Base-by-base conservation (phyloP, 495 filamentous ascomycete species). In the Penicillium bialowiezense region DNA sequence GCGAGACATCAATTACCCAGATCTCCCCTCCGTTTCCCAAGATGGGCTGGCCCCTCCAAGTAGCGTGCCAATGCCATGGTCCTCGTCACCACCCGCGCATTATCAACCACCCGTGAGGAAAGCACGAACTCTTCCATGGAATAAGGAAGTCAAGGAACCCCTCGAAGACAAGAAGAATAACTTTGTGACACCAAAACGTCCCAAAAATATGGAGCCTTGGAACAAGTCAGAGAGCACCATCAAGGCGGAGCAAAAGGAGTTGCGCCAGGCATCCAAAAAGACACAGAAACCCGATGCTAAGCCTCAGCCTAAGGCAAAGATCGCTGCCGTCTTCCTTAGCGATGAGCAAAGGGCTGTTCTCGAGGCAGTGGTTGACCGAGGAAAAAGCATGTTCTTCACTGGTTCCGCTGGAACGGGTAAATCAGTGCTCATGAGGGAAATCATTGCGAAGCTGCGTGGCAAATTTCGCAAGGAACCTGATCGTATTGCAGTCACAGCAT, bases 341-440 rank as follows among this genome's bases (percentile, higher is more conserved):
- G 78, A 86, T 2, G 93, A 98, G 63, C 93, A 98, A 65, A 73
- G 76, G 36, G 80, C 85, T 50, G 89, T 98, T n/a, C 73, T 92
- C 44, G 78, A 87, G 13, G 68, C 95, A 12, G 90, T 97, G 18
- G 73, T 88, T 3, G 77, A 91, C 3, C 62, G 85, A 29, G 72
- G 75, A 26, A 87, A 90, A 60, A 96, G 93, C 56, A 91, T 97
- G 3, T 98, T 98, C 75, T 98, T 97, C 68, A 98, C 93, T 2
- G 93, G 93, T 48, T 95, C 93, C 34, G 93, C 93, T 47, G 93
- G 93, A 77, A 98, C 93, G 17, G 93, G 93, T 52, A 98, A 98
- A 71, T 98, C 93, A 1, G 93, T 97, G 3, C 73, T 98, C 39
- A 87, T 98, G 76, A 80, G 93, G 48, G 83, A 93, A 51, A 93